Base-by-base conservation (phyloP, 2,329 filamentous ascomycete genomes). In the Xylariaceae sp. region DNA sequence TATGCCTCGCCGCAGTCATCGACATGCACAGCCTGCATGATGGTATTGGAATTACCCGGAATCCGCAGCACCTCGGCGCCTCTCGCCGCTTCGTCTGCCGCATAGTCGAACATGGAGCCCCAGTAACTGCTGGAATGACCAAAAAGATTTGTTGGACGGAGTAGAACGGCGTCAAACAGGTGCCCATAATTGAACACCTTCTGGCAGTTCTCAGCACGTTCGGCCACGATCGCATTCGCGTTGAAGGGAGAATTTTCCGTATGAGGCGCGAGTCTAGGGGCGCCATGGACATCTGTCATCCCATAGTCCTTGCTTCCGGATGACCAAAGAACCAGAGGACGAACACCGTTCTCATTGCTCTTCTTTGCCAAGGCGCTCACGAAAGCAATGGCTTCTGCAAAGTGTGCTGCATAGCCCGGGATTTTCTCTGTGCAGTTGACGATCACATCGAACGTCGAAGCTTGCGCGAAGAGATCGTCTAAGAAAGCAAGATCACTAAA, bases 1-100 rank as follows among this genome's bases (percentile, higher is more conserved):
- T 81, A 82, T 0, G 77, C 78, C 13, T 78, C 75, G 1, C 68
- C 78, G 51, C 78, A 80, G 62, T 82, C 79, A 62, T 81, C 79
- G 10, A 81, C 72, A 60, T 82, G 79, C 44, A 76, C 71, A 2
- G 74, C 76, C 59, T 81, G 79, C 61, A 79, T 67, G 37, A 81
- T 76, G 11, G 70, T 74, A 15, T 74, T 68, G 0, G 71, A 69
- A 47, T 74, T 63, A 0, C 72, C 67, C 0, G 73, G 69, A 2
- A 80, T 59, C 13, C 66, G 62, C 35, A 79, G 23, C 6, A 17
- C 1, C 66, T 59, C 10, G 64, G 61, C 3, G 63, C 57, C 2
- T 60, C 51, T 2, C 53, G 37, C 6, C 60, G 56, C 2, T 57
- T 57, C 3, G 53, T 50, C 48, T 1, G 37, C 18, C 2, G 3